Evolutionary conservation across 2,329 filamentous ascomycete genomes (phyloP).

Genomic region (Penicillium paneum): DNA sequence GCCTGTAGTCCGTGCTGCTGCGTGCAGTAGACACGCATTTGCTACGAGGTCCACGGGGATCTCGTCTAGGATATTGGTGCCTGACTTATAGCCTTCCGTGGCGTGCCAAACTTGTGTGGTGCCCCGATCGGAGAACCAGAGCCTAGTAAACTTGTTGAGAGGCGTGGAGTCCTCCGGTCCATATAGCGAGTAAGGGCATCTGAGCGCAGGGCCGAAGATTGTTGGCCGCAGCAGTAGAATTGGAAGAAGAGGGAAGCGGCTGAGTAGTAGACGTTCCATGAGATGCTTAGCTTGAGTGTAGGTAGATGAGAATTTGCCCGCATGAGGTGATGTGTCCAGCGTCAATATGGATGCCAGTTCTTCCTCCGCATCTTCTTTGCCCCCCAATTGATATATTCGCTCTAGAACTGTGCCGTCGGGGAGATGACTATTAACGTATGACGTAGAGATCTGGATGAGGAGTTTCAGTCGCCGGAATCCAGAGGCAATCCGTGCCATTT

Average conservation of each 20-base stretch:
- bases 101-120: constrained; percentile 32
- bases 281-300: constrained; percentile 34
- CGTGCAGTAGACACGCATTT: constrained; percentile 32
- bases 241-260: constrained; percentile 28
- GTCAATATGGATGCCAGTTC: constrained; percentile 26
- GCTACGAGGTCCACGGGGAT: constrained; percentile 35
- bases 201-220: constrained; percentile 30
- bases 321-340: constrained; percentile 15
- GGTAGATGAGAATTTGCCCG: constrained; percentile 26
- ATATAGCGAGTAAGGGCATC: constrained; percentile 31
- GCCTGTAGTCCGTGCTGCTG: constrained; percentile 28
- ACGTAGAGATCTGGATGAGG: constrained; percentile 31
- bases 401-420: constrained; percentile 31
- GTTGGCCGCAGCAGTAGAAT: constrained; percentile 31
- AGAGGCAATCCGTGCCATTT: constrained; percentile 27
- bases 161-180: constrained; percentile 33
- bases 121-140: constrained; percentile 25
- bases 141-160: constrained; percentile 30
- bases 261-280: constrained; percentile 30
- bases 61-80: constrained; percentile 32
- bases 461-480: constrained; percentile 28
- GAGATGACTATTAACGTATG: constrained; percentile 33
- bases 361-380: constrained; percentile 30
- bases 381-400: constrained; percentile 22
- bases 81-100: constrained; percentile 26